phyloP scores from a whole-genome alignment of 164 flowering plant species.

The grape (Vitis vinifera) region ASM3070453v1 NC_081809.1:12900001-12900500 shows the following conservation, averaged over 20 bases:
- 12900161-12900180: no score
- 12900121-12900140: no score
- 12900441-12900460: slow-evolving; percentile 32
- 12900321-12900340: slow-evolving; percentile 62
- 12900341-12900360: slow-evolving; percentile 55
- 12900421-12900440: slow-evolving; percentile 18
- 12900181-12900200: no score
- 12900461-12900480: slow-evolving; percentile 69
- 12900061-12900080: no score
- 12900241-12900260: slow-evolving; percentile 11
- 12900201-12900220: no score
- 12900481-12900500: slow-evolving; percentile 74
- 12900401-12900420: slow-evolving; percentile 17
- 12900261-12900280: slow-evolving; percentile 39
- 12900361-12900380: slow-evolving; percentile 48
- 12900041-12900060: no score
- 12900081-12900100: no score
- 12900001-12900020: no score
- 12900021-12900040: no score
- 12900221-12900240: no score
- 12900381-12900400: slow-evolving; percentile 23
- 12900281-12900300: slow-evolving; percentile 47
- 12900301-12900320: slow-evolving; percentile 60
- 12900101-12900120: no score
- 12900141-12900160: no score